These are phyloP conservation scores for Diaporthe vaccinii DNA, from an alignment of 2,329 filamentous ascomycete genomes.

Conservation along the genomic window DNA sequence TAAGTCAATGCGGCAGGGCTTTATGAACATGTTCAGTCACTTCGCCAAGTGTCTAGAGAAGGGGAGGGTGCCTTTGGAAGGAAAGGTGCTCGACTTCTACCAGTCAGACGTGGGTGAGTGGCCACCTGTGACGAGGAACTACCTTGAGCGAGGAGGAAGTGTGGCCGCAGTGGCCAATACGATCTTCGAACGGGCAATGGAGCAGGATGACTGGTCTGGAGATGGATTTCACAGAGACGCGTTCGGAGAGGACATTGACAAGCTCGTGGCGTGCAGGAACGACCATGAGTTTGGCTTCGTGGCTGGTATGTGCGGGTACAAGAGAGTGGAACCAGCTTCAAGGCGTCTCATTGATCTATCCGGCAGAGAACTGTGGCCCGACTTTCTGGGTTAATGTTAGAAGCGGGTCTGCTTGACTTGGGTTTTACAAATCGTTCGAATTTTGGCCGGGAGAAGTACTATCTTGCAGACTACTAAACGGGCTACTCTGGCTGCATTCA, in stretches of 20 bases:
- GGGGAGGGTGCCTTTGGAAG: neutral
- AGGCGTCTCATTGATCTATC: neutral
- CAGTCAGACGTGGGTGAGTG: slow-evolving; percentile 43
- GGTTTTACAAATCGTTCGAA: no score
- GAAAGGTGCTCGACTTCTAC: neutral
- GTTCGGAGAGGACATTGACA: slow-evolving; percentile 40
- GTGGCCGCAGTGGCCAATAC: slow-evolving; percentile 46
- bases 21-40: neutral
- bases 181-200: slow-evolving; percentile 45
- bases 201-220: slow-evolving; percentile 4
- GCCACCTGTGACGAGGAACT: slow-evolving; percentile 49
- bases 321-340: neutral
- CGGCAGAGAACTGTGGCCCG: neutral
- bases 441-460: no score
- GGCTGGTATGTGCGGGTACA: slow-evolving; percentile 39
- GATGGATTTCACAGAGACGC: neutral
- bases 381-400: neutral
- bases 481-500: no score
- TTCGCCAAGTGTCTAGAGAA: neutral
- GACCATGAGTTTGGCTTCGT: slow-evolving; percentile 53
- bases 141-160: slow-evolving; percentile 49
- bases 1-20: neutral
- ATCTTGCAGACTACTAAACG: no score
- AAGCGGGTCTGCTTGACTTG: no score
- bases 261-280: slow-evolving; percentile 51